These are phyloP conservation scores for Fraxinus excelsior DNA, from an alignment of 257 asterid species.

Conservation along the genomic window DNA sequence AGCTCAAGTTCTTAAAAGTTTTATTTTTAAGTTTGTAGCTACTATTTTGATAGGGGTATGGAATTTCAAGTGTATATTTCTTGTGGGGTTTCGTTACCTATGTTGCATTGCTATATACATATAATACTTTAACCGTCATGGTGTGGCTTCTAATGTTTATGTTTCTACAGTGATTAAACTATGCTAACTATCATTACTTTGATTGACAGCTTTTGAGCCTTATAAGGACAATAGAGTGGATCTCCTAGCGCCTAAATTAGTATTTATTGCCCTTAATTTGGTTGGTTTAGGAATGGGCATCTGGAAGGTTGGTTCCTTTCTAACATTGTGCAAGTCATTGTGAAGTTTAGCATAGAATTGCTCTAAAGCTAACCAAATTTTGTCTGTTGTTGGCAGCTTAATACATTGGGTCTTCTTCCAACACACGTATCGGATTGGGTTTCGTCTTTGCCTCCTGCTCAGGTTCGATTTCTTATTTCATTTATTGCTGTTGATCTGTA, in stretches of 20 bases:
- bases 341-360: neutral
- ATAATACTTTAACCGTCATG: neutral
- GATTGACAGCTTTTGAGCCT: slow-evolving; percentile 83
- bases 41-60: neutral
- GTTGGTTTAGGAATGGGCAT: slow-evolving; percentile 85
- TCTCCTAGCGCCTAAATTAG: slow-evolving; percentile 72
- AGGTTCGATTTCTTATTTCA: slow-evolving; percentile 48
- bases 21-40: neutral
- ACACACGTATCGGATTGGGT: slow-evolving; percentile 98
- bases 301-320: slow-evolving; percentile 76
- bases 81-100: neutral
- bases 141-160: neutral
- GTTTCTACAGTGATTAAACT: neutral
- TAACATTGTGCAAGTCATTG: neutral
- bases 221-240: slow-evolving; percentile 89
- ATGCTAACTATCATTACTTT: slow-evolving; percentile 4
- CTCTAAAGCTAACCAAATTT: slow-evolving; percentile 10
- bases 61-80: neutral
- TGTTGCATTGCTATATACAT: too few relatives aligned
- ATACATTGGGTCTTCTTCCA: slow-evolving; percentile 96
- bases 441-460: slow-evolving; percentile 98
- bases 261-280: slow-evolving; percentile 81
- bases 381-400: slow-evolving; percentile 59
- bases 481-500: neutral
- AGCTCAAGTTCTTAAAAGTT: neutral